phyloP scores from a whole-genome alignment of 176 grass and related monocot species.

The Aegilops sharonensis region DNA sequence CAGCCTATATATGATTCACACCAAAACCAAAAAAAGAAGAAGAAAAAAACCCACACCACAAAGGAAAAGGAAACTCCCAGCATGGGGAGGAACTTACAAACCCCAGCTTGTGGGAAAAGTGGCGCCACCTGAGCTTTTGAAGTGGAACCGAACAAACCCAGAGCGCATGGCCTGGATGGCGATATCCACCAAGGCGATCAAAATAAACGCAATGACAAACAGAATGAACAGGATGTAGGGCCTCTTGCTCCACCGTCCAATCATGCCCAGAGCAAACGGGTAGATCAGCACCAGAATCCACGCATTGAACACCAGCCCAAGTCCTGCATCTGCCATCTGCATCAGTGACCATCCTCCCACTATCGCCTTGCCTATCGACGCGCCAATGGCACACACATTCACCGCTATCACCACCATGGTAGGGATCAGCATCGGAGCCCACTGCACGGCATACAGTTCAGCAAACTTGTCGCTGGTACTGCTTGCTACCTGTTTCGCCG shows the following conservation, averaged over 20 bases:
- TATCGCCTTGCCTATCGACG: conserved; percentile 37
- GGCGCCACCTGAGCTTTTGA: conserved; percentile 34
- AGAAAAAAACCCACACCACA: not conserved
- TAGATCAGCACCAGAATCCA: conserved; percentile 52
- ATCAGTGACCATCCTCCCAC: conserved; percentile 40
- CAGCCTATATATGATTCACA: conserved; percentile 8
- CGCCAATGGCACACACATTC: conserved; percentile 33
- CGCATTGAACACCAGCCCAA: conserved; percentile 39
- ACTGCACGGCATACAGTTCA: conserved; percentile 40
- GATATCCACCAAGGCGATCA: conserved; percentile 20
- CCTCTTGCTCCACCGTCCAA: conserved; percentile 49
- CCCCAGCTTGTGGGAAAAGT: conserved; percentile 52
- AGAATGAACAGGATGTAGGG: conserved; percentile 40
- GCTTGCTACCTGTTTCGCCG: conserved; percentile 36
- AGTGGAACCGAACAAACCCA: conserved; percentile 34
- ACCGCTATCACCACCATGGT: conserved; percentile 36
- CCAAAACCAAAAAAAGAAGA: not conserved
- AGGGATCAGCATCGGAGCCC: conserved; percentile 34
- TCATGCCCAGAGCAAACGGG: conserved; percentile 40
- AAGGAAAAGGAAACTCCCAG: not conserved
- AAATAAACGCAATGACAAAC: conserved; percentile 12
- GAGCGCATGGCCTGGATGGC: conserved; percentile 35
- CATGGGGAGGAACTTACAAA: not conserved
- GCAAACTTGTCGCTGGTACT: conserved; percentile 39
- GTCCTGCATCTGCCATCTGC: conserved; percentile 45